A percentile compares a stretch with the other conserved stretches of the same genome.
Conservation (phyloP, 495 filamentous ascomycete genomes). For the Penicillium bialowiezense region DNA sequence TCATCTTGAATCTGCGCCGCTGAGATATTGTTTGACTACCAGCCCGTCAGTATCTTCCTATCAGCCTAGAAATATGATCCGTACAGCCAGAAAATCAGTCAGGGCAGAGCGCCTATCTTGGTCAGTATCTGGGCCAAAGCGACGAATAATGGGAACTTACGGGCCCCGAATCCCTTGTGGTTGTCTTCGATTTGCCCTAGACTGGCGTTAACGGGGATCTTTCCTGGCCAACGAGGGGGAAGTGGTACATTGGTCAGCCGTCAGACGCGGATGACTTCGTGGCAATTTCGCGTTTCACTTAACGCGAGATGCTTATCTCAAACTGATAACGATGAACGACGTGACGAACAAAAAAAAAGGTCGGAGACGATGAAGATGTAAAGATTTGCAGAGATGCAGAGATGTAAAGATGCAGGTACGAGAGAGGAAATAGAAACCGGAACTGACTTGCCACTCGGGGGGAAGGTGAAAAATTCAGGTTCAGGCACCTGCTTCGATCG, state of each 20-base stretch:
- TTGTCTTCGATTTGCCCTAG: constrained; percentile 29
- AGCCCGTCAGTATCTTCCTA: constrained; percentile 1
- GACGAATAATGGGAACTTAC: constrained; percentile 37
- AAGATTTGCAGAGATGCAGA: too few relatives aligned
- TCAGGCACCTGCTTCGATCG: constrained; percentile 20
- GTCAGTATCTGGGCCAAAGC: background rate
- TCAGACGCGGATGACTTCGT: constrained; percentile 35
- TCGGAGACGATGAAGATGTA: too few relatives aligned
- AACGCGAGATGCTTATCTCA: constrained; percentile 35
- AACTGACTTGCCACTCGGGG: background rate
- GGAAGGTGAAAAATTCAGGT: constrained; percentile 22
- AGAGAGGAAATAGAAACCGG: background rate
- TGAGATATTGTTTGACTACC: constrained; percentile 83
- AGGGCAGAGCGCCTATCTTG: constrained; percentile 63
- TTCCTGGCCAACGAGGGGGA: too few relatives aligned
- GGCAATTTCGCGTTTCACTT: constrained; percentile 51
- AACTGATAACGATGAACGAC: constrained; percentile 9
- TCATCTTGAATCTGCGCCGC: constrained; percentile 71
- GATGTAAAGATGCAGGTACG: too few relatives aligned
- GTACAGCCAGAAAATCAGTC: constrained; percentile 75
- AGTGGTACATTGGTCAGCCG: too few relatives aligned
- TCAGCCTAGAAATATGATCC: constrained; percentile 16
- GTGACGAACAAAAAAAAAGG: too few relatives aligned
- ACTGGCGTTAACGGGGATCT: too few relatives aligned
- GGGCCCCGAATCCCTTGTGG: constrained; percentile 60